Evolutionary conservation across 345 rosid species (phyloP).

Genomic region (Gossypioides kirkii): DNA sequence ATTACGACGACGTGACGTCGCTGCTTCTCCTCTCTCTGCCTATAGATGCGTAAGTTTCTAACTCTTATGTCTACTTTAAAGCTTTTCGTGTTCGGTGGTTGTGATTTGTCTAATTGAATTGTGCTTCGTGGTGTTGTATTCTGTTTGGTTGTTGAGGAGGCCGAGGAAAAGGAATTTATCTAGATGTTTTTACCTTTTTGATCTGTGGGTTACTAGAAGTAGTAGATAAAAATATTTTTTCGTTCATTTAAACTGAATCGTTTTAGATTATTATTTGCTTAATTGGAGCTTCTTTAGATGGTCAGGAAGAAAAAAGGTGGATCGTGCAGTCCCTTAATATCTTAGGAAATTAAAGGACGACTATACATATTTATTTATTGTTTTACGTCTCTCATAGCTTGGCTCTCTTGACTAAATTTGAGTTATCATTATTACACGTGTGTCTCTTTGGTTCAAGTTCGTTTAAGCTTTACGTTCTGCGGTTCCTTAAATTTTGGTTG

Average conservation of each 20-base stretch:
- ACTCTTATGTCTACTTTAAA: background rate
- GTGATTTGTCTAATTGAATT: background rate
- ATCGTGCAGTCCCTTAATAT: too few species aligned
- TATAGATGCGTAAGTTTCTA: constrained; percentile 51
- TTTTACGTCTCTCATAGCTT: background rate
- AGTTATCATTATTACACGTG: background rate
- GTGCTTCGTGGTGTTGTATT: background rate
- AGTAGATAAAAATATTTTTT: too few species aligned
- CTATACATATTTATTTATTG: background rate
- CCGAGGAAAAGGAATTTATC: background rate
- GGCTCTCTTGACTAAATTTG: background rate
- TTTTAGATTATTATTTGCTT: too few species aligned
- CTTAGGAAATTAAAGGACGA: too few species aligned
- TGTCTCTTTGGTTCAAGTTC: background rate
- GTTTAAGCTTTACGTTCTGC: background rate
- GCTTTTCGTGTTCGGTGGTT: background rate
- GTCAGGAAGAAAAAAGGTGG: too few species aligned
- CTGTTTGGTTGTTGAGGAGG: background rate
- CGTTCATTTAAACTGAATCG: too few species aligned
- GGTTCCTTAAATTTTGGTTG: background rate
- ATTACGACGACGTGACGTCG: constrained; percentile 62
- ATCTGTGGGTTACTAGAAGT: background rate
- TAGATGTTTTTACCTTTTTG: background rate
- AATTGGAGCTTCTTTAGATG: too few species aligned
- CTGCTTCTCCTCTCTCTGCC: constrained; percentile 50